phyloP scores from a whole-genome alignment of 2,329 filamentous ascomycete species.

The Alternaria sp. region DNA sequence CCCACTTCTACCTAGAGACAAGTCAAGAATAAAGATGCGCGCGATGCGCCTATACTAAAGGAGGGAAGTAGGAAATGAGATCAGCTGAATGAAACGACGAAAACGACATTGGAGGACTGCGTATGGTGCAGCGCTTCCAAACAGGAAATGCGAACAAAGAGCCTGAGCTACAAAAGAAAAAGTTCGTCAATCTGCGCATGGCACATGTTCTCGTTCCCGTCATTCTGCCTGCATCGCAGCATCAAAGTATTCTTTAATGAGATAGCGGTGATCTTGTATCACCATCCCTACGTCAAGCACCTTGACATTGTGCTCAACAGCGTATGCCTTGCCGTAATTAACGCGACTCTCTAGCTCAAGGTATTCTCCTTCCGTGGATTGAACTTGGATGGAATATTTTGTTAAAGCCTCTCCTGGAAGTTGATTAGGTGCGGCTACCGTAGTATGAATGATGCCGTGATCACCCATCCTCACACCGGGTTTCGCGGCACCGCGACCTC shows the following conservation, averaged over 20 bases:
- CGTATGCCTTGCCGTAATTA: background rate
- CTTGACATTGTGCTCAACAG: background rate
- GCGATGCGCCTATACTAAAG: background rate
- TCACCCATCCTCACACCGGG: constrained; percentile 13
- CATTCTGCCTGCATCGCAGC: background rate
- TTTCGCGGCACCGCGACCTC: constrained; percentile 18
- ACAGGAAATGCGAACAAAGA: background rate
- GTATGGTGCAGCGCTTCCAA: background rate
- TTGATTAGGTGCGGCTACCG: background rate
- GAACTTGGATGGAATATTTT: background rate
- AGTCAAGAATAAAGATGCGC: background rate
- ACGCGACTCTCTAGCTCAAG: background rate
- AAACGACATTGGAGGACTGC: background rate
- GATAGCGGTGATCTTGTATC: background rate
- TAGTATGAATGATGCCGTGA: constrained; percentile 31
- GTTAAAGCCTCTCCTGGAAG: background rate
- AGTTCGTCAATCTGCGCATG: background rate
- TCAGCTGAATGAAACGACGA: background rate
- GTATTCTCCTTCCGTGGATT: background rate
- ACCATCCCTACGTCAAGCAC: background rate
- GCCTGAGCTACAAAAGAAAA: background rate
- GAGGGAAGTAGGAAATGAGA: background rate
- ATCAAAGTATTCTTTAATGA: background rate
- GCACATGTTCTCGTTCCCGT: background rate
- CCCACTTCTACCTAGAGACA: too few species aligned